phyloP scores from a whole-genome alignment of 306 rosid genomes.

The Castanospermum australe region DNA sequence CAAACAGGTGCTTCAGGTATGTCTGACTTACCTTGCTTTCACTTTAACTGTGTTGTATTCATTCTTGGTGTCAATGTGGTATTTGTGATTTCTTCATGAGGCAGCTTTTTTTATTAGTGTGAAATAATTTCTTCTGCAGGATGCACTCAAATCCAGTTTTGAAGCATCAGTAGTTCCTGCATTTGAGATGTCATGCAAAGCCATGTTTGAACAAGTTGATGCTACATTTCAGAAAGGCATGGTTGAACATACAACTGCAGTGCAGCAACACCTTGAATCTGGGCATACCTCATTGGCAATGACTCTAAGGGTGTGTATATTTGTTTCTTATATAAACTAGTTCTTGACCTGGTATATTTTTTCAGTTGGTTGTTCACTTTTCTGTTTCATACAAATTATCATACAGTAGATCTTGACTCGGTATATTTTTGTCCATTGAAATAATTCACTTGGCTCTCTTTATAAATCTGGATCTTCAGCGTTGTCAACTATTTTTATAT shows the following conservation, averaged over 20 bases:
- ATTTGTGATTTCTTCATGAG: not conserved
- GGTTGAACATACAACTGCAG: constrained; percentile 74
- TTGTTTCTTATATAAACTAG: not conserved
- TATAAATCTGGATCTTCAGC: not conserved
- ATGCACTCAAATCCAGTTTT: constrained; percentile 74
- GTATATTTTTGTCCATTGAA: not conserved
- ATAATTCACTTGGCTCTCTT: not conserved
- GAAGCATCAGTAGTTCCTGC: constrained; percentile 84
- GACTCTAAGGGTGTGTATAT: constrained; percentile 71
- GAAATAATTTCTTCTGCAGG: constrained; percentile 49
- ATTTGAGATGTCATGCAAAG: constrained; percentile 89
- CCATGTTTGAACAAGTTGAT: constrained; percentile 98
- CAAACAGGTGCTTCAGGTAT: constrained; percentile 94
- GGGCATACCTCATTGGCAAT: constrained; percentile 76
- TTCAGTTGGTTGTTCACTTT: not conserved
- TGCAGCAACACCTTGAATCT: constrained; percentile 84
- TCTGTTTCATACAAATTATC: not conserved
- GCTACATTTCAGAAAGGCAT: constrained; percentile 93
- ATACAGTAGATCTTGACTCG: not conserved
- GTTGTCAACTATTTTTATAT: not conserved
- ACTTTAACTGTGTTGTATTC: not conserved
- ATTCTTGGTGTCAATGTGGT: not conserved
- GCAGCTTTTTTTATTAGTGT: constrained; percentile 9
- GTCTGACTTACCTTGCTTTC: constrained; percentile 18
- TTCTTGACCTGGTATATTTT: not conserved